phyloP scores from a whole-genome alignment of 148 eudicot species.

The Persicaria maculosa region DNA sequence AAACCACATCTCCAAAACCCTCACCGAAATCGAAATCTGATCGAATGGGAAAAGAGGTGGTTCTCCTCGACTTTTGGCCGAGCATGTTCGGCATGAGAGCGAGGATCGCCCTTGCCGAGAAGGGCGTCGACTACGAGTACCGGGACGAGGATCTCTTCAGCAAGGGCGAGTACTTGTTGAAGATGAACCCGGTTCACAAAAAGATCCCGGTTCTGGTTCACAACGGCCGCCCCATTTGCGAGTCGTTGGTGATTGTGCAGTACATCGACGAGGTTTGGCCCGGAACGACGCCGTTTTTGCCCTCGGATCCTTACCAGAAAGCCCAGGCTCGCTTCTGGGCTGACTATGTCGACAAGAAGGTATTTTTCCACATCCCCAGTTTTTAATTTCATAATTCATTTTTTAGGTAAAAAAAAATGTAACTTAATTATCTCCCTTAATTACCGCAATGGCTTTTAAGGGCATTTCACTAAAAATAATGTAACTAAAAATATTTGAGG shows the following conservation, averaged over 20 bases:
- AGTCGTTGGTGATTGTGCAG: conserved; percentile 34
- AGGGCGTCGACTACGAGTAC: conserved; percentile 31
- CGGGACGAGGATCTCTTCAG: conserved; percentile 28
- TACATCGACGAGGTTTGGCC: conserved; percentile 62
- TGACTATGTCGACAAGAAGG: conserved; percentile 48
- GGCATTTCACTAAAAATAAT: no score
- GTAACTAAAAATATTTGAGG: no score
- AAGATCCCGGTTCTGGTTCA: conserved; percentile 11
- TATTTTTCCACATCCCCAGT: not conserved
- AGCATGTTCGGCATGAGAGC: conserved; percentile 40
- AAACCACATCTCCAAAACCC: no score
- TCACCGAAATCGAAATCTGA: no score
- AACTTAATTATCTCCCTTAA: no score
- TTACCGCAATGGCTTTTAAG: no score
- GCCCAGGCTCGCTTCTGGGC: conserved; percentile 59
- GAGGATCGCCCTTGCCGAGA: conserved; percentile 34
- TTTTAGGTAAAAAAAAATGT: no score
- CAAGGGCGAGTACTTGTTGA: conserved; percentile 25
- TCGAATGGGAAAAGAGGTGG: conserved; percentile 5
- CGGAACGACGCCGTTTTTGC: conserved; percentile 27
- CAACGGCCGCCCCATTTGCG: conserved; percentile 33
- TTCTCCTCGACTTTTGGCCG: conserved; percentile 29
- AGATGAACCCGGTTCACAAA: conserved; percentile 40
- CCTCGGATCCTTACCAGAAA: conserved; percentile 33
- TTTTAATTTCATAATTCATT: no score